Conservation (phyloP, 2,329 filamentous ascomycete genomes). For the Alternaria arbusti region DNA sequence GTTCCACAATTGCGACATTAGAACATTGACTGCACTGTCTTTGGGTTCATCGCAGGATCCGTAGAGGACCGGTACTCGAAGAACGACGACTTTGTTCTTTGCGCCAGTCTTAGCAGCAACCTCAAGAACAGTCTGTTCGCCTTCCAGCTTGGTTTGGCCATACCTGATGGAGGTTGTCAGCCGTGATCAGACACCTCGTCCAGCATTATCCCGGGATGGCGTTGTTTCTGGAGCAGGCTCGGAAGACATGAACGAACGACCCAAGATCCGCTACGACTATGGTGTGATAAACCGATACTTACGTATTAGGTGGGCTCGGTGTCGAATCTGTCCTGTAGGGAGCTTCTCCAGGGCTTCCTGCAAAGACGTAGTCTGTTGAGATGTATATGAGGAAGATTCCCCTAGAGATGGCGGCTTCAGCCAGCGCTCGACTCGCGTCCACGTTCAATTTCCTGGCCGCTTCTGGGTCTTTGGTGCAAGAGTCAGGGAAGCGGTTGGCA, state of each 20-base stretch:
- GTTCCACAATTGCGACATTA: conserved; percentile 79
- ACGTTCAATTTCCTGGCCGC: conserved; percentile 78
- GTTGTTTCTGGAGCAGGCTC: not conserved
- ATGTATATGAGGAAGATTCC: conserved; percentile 75
- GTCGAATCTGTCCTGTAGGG: conserved; percentile 73
- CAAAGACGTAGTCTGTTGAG: conserved; percentile 82
- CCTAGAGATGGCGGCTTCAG: conserved; percentile 67
- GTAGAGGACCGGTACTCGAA: conserved; percentile 85
- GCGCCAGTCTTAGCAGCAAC: conserved; percentile 50
- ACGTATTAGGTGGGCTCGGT: conserved; percentile 75
- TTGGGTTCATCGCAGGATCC: conserved; percentile 69
- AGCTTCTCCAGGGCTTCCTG: conserved; percentile 76
- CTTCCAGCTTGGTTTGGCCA: conserved; percentile 74
- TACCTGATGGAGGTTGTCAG: conserved; percentile 54
- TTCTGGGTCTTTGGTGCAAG: conserved; percentile 79
- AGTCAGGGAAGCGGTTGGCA: conserved; percentile 86
- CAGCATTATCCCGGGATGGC: not conserved
- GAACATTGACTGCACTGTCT: conserved; percentile 83
- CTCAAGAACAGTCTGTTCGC: conserved; percentile 72
- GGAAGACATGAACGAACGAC: not conserved
- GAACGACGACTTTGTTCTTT: conserved; percentile 59
- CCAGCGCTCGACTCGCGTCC: conserved; percentile 70
- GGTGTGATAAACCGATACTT: not conserved
- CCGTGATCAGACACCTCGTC: not conserved
- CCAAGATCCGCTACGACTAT: not conserved